Percentiles rank a stretch among this genome's conserved stretches.
phyloP scores from a whole-genome alignment of 441 rosid species.

The Arabidopsis lyrata region DNA sequence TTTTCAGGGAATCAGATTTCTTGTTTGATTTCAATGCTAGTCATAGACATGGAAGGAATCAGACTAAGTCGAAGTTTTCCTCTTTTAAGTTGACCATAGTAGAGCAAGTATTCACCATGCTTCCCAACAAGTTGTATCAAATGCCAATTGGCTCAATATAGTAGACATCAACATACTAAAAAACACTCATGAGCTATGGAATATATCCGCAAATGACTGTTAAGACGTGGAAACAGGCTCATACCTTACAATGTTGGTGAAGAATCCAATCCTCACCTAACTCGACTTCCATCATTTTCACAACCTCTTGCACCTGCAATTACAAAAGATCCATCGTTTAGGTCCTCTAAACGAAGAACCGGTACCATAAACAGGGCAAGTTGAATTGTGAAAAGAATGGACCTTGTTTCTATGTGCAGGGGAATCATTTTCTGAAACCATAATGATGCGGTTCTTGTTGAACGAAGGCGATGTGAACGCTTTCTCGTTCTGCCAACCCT shows the following conservation, averaged over 20 bases:
- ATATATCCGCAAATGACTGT: neutral
- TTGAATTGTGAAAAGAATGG: neutral
- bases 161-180: neutral
- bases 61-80: neutral
- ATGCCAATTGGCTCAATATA: neutral
- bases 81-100: neutral
- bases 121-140: neutral
- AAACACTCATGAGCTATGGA: constrained; percentile 16
- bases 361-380: constrained; percentile 9
- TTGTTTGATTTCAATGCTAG: constrained; percentile 7
- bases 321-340: neutral
- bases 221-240: neutral
- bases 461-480: constrained; percentile 46
- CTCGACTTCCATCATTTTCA: constrained; percentile 83
- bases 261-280: constrained; percentile 85
- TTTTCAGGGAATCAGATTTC: neutral
- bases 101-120: neutral
- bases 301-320: constrained; percentile 76
- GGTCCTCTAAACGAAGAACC: constrained; percentile 28
- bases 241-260: constrained; percentile 69
- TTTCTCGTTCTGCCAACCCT: constrained; percentile 83
- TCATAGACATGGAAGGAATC: constrained; percentile 9
- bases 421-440: constrained; percentile 67
- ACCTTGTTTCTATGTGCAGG: constrained; percentile 76
- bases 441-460: constrained; percentile 55